Conservation (phyloP, 2,329 filamentous ascomycete genomes). For the Rutstroemia sp. region DNA sequence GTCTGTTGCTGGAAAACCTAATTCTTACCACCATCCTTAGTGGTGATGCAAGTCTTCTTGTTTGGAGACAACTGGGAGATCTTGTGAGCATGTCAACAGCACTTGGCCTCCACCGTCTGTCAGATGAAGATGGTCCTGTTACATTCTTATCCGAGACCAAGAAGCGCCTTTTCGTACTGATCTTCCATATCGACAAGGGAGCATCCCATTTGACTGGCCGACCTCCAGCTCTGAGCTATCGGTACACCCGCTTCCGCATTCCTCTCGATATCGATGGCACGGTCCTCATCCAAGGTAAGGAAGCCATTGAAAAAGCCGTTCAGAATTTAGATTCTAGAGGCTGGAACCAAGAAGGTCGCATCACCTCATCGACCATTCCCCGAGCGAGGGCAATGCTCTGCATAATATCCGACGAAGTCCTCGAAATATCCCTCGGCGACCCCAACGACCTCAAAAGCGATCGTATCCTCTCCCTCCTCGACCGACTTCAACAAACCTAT, state of each 20-base stretch:
- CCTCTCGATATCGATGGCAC: conserved; percentile 49
- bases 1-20: conserved; percentile 30
- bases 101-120: conserved; percentile 25
- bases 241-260: conserved; percentile 45
- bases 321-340: conserved; percentile 39
- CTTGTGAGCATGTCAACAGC: conserved; percentile 29
- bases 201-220: conserved; percentile 45
- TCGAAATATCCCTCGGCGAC: conserved; percentile 42
- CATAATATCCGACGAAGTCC: conserved; percentile 48
- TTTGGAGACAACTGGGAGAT: conserved; percentile 34
- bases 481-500: conserved; percentile 31
- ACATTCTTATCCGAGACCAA: conserved; percentile 32
- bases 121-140: conserved; percentile 12
- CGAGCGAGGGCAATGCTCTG: conserved; percentile 42
- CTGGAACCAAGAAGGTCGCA: conserved; percentile 41
- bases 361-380: conserved; percentile 38
- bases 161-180: conserved; percentile 30
- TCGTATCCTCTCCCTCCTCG: conserved; percentile 16
- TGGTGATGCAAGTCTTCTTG: conserved; percentile 35
- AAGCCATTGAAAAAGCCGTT: conserved; percentile 34
- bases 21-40: conserved; percentile 33
- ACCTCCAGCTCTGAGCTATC: conserved; percentile 44
- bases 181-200: conserved; percentile 43
- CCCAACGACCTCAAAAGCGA: conserved; percentile 16
- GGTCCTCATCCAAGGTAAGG: conserved; percentile 36